A percentile compares a stretch with the other conserved stretches of the same genome.
These are phyloP conservation scores for Agrocybe praecox DNA, from an alignment of 768 basidiomycete genomes.

Conservation along the genomic window DNA sequence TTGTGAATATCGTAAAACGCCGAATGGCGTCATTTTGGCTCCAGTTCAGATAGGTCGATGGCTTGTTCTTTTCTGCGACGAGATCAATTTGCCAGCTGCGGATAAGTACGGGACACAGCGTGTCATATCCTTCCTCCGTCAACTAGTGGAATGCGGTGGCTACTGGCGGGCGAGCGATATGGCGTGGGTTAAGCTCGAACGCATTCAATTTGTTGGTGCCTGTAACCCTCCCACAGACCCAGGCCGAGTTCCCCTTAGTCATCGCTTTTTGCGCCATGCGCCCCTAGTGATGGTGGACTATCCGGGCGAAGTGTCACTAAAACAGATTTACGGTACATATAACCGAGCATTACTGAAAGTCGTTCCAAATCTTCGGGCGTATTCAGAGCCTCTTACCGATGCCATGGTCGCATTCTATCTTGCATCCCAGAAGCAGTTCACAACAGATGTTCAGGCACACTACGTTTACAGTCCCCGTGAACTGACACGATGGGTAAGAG, in stretches of 20 bases:
- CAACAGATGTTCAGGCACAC: conserved; percentile 96
- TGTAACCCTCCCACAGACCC: conserved; percentile 99
- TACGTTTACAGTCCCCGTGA: conserved; percentile 99
- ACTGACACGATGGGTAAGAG: conserved; percentile 95
- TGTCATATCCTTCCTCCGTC: conserved; percentile 97
- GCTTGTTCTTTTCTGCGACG: conserved; percentile 99
- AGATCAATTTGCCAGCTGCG: conserved; percentile 95
- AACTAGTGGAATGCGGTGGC: conserved; percentile 92
- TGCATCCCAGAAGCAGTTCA: conserved; percentile 92
- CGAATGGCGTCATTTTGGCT: conserved; percentile 95
- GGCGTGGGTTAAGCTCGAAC: conserved; percentile 96
- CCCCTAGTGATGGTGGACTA: conserved; percentile 99
- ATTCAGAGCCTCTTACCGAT: conserved; percentile 92
- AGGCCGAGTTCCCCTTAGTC: conserved; percentile 96
- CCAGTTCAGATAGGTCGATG: conserved; percentile 95
- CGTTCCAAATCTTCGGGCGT: conserved; percentile 88
- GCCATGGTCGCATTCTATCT: conserved; percentile 98
- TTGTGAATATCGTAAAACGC: conserved; percentile 98
- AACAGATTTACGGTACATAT: conserved; percentile 99
- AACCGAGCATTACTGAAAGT: conserved; percentile 96
- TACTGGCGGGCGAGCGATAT: conserved; percentile 95
- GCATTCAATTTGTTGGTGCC: conserved; percentile 99
- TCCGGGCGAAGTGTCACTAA: conserved; percentile 94
- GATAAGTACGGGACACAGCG: conserved; percentile 99
- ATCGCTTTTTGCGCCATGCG: conserved; percentile 96